Base-by-base conservation (phyloP, 805 yeast genomes). In the Saturnispora galanensis region DNA sequence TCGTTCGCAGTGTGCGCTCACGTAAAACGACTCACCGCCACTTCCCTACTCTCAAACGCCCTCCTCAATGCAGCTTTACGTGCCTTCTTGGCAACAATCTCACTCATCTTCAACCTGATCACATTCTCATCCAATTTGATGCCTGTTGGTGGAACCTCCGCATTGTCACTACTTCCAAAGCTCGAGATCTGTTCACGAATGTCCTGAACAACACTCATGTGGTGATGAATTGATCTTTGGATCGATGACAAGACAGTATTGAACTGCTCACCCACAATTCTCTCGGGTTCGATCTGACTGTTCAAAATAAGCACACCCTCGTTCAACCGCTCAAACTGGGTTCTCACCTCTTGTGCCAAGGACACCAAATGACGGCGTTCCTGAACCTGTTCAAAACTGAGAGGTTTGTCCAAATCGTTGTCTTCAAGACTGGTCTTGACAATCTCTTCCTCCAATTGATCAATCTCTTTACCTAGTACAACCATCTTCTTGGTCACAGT, bases 281-380 rank as follows among this genome's bases (percentile, higher is more conserved):
- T 51, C 10, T 58, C 61, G 16, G 64, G 67, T 34, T 60, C 58
- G 10, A 55, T 26, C 9, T 51, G 42, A 35, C 60, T 52, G 32
- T 63, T 62, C 36, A 59, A 30, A 3, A 62, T 18, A 13, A 63
- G 45, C 7, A 63, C 32, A n/a, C 50, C 50, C 4, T 60, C 50
- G 21, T 56, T 58, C 5, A 62, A 38, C 6, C 49, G 42, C 5
- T 50, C 50, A 12, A 51, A 59, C 2, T 32, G 8, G 2, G 33
- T 34, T 26, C 47, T 50, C n/a, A 56, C 35, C 2, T 30, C 15
- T 1, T 45, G 44, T 6, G 52, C 18, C 32, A 52, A 52, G 32
- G 44, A 38, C 31, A 50, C 51, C 8, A 61, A 30, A 2, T 17
- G 16, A 13, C 51, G 47, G 37, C 57, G 52, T 38, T 38, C 42